Evolutionary conservation across 2,329 filamentous ascomycete species (phyloP).

Genomic region (Blumeria hordei): DNA sequence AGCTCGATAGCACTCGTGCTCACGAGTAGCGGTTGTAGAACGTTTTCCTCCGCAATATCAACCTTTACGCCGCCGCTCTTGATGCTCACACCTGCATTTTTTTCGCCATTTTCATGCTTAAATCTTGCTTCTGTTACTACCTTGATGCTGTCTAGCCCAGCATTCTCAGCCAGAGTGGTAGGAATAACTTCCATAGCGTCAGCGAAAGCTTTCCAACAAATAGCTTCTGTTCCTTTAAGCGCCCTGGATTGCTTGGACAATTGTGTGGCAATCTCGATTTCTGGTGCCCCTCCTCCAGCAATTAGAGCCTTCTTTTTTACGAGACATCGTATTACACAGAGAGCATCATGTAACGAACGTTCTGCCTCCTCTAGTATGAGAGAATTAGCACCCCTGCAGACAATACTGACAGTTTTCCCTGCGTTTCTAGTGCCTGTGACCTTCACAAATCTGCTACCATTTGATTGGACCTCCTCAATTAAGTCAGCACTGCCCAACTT

Average conservation of each 20-base stretch:
- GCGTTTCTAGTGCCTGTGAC: slow-evolving; percentile 71
- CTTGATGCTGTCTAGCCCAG: slow-evolving; percentile 93
- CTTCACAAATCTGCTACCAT: slow-evolving; percentile 81
- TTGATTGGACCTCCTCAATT: slow-evolving; percentile 73
- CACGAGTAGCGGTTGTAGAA: slow-evolving; percentile 83
- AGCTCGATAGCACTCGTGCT: slow-evolving; percentile 95
- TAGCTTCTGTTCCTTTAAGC: slow-evolving; percentile 75
- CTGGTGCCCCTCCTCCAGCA: slow-evolving; percentile 82
- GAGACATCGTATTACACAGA: slow-evolving; percentile 88
- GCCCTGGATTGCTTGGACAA: slow-evolving; percentile 62
- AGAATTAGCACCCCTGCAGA: slow-evolving; percentile 80
- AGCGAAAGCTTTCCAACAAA: slow-evolving; percentile 98
- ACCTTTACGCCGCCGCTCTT: slow-evolving; percentile 91
- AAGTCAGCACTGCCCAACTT: slow-evolving; percentile 88
- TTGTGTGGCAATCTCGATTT: slow-evolving; percentile 84
- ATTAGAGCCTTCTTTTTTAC: slow-evolving; percentile 99
- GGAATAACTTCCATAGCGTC: slow-evolving; percentile 95
- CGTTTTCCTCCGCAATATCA: slow-evolving; percentile 91
- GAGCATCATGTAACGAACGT: slow-evolving; percentile 85
- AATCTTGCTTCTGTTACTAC: slow-evolving; percentile 91
- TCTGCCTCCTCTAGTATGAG: slow-evolving; percentile 94
- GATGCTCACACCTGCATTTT: slow-evolving; percentile 92
- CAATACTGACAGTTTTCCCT: slow-evolving; percentile 77
- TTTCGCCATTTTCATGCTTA: slow-evolving; percentile 83
- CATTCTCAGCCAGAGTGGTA: slow-evolving; percentile 90